Evolutionary conservation across 148 eudicot genomes (phyloP), one percentile per base, ranked within the genome.

Genomic region (Vaccinium corymbosum): DNA sequence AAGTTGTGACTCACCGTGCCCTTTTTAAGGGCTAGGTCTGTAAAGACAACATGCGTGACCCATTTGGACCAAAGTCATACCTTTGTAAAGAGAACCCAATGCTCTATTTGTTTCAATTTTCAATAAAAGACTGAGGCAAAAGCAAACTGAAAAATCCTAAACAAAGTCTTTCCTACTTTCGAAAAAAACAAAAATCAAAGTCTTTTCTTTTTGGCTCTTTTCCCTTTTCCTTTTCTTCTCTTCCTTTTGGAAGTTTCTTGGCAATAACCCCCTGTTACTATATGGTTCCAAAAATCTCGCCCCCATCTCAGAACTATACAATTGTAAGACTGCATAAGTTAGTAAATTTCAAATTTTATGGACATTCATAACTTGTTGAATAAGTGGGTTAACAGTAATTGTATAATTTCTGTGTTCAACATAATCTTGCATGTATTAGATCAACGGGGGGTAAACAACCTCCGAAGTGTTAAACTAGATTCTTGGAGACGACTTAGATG

Each of bases 171-270:
- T 55, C 29, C 25, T 20, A 29, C 25, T 68, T 68, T 68, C 17
- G n/a, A 59, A 59, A 62, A 62, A 64, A 10, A 64, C 71, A 64
- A 22, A 64, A 64, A 64, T 29, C 13, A 49, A 61, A 74, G 20
- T 13, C 73, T 79, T 78, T 84, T 74, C 82, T 68, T 81, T 76
- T 78, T 81, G 52, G 59, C 79, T 82, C 22, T 35, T 74, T 82
- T 12, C 8, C 27, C 35, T n/a, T 81, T 80, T 80, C 4, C 14
- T 68, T 68, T 22, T 62, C 12, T 62, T 62, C 27, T 68, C 38
- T 12, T n/a, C 84, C 71, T 82, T 52, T 71, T 52, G 84, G 84
- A 82, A 64, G 49, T 82, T 82, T 81, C 48, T 81, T 8, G 48
- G 55, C 84, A 82, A 8, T 75, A 75, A 49, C 64, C 61, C 74